These are phyloP conservation scores for Claviceps maximensis DNA, from an alignment of 2,329 filamentous ascomycete species.

Conservation along the genomic window DNA sequence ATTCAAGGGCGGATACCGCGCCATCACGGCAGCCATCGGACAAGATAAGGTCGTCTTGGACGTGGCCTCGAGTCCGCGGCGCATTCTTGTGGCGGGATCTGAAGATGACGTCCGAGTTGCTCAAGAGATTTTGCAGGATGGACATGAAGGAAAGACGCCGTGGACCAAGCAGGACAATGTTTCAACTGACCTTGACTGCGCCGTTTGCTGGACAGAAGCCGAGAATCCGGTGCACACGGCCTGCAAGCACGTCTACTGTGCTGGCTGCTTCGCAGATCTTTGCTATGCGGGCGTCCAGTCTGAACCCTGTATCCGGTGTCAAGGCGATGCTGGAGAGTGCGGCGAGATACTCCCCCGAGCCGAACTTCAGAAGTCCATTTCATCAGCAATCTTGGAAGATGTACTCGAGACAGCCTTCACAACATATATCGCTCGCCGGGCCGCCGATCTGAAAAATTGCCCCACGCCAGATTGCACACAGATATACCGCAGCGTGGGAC, in stretches of 20 bases:
- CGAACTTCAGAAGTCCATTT: constrained; percentile 17
- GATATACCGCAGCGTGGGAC: constrained; percentile 22
- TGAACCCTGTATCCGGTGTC: constrained; percentile 12
- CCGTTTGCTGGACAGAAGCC: constrained; percentile 24
- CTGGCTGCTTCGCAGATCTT: constrained; percentile 25
- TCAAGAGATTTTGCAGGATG: constrained; percentile 1
- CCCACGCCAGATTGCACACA: constrained; percentile 29
- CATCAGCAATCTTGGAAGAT: constrained; percentile 19
- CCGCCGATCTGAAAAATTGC: constrained; percentile 23
- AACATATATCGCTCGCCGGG: constrained; percentile 20
- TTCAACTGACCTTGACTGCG: constrained; percentile 11
- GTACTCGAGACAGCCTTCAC: constrained; percentile 24
- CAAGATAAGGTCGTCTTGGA: constrained; percentile 18
- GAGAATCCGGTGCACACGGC: constrained; percentile 20
- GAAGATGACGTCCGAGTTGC: constrained; percentile 2
- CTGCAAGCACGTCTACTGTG: constrained; percentile 30
- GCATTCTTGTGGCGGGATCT: constrained; percentile 19
- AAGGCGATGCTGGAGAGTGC: constrained; percentile 15
- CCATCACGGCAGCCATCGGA: constrained; percentile 14
- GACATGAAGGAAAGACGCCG: background rate
- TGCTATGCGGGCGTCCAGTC: constrained; percentile 9
- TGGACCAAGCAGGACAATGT: background rate
- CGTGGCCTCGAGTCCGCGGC: constrained; percentile 14
- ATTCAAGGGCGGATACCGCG: constrained; percentile 19
- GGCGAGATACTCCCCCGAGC: constrained; percentile 9